phyloP scores from a whole-genome alignment of 805 yeast genomes.

The Starmerella tilneyi region DNA sequence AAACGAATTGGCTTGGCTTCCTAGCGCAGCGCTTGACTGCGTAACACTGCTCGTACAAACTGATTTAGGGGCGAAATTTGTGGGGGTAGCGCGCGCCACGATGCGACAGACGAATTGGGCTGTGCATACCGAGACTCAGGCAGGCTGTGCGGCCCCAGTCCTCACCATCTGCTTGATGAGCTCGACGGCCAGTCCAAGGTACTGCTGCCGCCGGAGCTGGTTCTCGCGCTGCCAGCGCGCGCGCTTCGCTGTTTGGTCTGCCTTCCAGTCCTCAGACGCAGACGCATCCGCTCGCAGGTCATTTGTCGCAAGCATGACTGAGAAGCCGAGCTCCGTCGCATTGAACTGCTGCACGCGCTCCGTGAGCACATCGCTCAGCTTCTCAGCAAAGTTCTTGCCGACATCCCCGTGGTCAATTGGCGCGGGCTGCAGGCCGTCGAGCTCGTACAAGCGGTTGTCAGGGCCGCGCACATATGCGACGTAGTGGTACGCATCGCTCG shows the following conservation, averaged over 20 bases:
- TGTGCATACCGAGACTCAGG: no score
- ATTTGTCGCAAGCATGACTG: slow-evolving; percentile 44
- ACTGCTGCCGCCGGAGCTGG: slow-evolving; percentile 44
- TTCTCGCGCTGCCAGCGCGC: slow-evolving; percentile 47
- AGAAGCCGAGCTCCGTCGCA: slow-evolving; percentile 44
- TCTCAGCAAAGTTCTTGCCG: slow-evolving; percentile 31
- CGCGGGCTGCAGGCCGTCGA: slow-evolving; percentile 49
- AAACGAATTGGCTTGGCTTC: no score
- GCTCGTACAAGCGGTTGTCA: slow-evolving; percentile 43
- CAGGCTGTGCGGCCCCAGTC: no score
- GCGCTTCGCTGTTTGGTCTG: slow-evolving; percentile 40
- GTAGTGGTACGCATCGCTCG: slow-evolving; percentile 50
- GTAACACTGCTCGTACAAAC: no score
- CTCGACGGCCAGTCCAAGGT: slow-evolving; percentile 42
- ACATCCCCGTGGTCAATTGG: slow-evolving; percentile 44
- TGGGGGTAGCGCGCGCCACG: no score
- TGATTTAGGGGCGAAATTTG: no score
- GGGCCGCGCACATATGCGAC: slow-evolving; percentile 41
- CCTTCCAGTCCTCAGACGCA: slow-evolving; percentile 33
- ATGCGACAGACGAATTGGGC: no score
- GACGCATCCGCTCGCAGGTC: slow-evolving; percentile 35
- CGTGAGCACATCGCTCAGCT: slow-evolving; percentile 38
- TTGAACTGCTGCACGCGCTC: slow-evolving; percentile 41
- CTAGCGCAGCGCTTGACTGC: no score
- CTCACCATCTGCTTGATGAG: slow-evolving; percentile 39